phyloP scores from a whole-genome alignment of 371 early-diverging fungal genomes.

The Blakeslea trispora region DNA sequence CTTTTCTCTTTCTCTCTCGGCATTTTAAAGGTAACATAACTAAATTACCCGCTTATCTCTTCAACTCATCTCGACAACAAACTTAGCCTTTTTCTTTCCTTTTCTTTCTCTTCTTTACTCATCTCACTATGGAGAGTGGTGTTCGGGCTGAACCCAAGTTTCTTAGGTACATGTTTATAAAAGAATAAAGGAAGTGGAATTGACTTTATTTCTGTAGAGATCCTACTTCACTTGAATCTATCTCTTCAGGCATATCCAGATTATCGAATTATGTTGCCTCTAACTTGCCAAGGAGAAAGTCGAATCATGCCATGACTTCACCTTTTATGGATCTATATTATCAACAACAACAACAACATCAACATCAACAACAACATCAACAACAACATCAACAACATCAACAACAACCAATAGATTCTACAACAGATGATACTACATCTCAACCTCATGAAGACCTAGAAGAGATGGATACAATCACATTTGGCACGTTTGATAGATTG shows the following conservation, averaged over 20 bases:
- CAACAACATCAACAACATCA: constrained; percentile 38
- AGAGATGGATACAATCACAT: constrained; percentile 32
- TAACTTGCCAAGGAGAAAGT: constrained; percentile 43
- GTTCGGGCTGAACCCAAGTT: constrained; percentile 55
- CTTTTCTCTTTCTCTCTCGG: too few relatives aligned
- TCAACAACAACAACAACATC: constrained; percentile 21
- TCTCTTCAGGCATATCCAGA: constrained; percentile 59
- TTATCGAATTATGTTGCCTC: constrained; percentile 61
- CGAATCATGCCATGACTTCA: constrained; percentile 35
- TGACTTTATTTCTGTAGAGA: constrained; percentile 34
- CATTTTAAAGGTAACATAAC: too few relatives aligned
- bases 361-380: too few relatives aligned
- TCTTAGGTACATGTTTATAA: too few relatives aligned
- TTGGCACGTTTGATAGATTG: constrained; percentile 36
- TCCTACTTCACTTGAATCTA: constrained; percentile 62
- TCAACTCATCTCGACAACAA: not conserved
- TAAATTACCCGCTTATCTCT: constrained; percentile 1
- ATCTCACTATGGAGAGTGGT: constrained; percentile 34
- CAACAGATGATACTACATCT: constrained; percentile 11
- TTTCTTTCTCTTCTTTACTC: constrained; percentile 10
- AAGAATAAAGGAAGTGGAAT: not conserved
- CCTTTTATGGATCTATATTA: constrained; percentile 35
- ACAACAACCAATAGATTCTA: constrained; percentile 8
- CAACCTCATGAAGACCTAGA: constrained; percentile 26
- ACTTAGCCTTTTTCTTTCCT: not conserved